These are phyloP conservation scores for Penicillium goetzii DNA, from an alignment of 495 filamentous ascomycete species.

Conservation along the genomic window DNA sequence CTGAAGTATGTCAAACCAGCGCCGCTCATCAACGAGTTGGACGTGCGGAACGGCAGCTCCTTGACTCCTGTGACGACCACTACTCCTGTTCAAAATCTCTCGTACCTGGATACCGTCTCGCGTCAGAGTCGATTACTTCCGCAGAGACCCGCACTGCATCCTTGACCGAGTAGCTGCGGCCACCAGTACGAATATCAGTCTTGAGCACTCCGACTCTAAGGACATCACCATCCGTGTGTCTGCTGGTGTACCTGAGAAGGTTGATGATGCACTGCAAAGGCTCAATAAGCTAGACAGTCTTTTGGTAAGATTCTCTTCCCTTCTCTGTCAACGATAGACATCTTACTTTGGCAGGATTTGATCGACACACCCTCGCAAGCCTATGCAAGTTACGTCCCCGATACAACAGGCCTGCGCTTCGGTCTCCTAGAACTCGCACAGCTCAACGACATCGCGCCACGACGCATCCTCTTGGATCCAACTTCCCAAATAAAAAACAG, in stretches of 20 bases:
- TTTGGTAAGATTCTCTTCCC: background rate
- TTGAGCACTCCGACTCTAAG: background rate
- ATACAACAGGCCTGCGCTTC: background rate
- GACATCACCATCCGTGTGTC: background rate
- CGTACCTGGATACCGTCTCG: background rate
- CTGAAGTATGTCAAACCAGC: background rate
- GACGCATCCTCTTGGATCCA: conserved; percentile 7
- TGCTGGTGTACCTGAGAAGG: background rate
- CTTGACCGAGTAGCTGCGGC: background rate
- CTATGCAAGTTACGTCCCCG: background rate
- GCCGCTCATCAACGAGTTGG: background rate
- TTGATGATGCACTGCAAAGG: background rate
- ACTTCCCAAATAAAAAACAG: background rate
- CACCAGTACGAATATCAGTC: background rate
- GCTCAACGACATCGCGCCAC: background rate
- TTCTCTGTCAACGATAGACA: too few species aligned
- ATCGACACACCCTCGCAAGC: background rate
- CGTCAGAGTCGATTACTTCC: background rate
- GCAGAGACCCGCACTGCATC: background rate
- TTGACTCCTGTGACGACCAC: background rate
- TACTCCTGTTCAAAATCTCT: background rate
- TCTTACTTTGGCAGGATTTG: background rate
- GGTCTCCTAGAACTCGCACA: background rate
- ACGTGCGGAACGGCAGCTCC: background rate
- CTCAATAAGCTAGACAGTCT: background rate